Evolutionary conservation across 2,329 filamentous ascomycete genomes (phyloP).

Genomic region (Colletotrichum lini): DNA sequence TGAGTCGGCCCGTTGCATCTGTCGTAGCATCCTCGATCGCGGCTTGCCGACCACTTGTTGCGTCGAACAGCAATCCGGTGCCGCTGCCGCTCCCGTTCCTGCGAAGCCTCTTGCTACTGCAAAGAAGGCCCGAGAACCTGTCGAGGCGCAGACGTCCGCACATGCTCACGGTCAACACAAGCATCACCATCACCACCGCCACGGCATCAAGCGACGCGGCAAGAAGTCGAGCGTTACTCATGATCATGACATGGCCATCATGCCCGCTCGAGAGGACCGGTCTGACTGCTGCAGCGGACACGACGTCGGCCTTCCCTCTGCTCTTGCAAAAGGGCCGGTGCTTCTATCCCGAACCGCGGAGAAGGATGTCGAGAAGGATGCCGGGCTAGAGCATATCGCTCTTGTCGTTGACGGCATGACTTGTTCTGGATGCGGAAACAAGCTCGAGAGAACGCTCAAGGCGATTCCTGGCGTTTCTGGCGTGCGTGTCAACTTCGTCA

Average conservation of each 20-base stretch:
- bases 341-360: not conserved
- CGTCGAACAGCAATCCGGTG: constrained; percentile 24
- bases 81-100: constrained; percentile 18
- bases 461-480: constrained; percentile 49
- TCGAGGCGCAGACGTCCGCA: constrained; percentile 31
- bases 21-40: constrained; percentile 51
- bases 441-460: constrained; percentile 49
- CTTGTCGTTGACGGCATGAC: constrained; percentile 54
- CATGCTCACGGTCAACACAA: constrained; percentile 42
- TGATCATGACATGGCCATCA: constrained; percentile 32
- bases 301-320: constrained; percentile 3
- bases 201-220: constrained; percentile 44
- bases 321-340: not conserved
- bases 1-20: constrained; percentile 56
- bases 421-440: constrained; percentile 55
- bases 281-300: constrained; percentile 34
- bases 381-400: constrained; percentile 47
- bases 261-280: constrained; percentile 15
- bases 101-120: constrained; percentile 11
- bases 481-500: constrained; percentile 54
- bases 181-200: constrained; percentile 43
- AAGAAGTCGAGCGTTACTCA: constrained; percentile 37
- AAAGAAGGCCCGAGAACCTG: constrained; percentile 2
- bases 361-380: constrained; percentile 48
- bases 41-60: constrained; percentile 50